Evolutionary conservation across 78 protist species (phyloP), one percentile per base, ranked within the genome.

Genomic region (Bigelowiella natans): DNA sequence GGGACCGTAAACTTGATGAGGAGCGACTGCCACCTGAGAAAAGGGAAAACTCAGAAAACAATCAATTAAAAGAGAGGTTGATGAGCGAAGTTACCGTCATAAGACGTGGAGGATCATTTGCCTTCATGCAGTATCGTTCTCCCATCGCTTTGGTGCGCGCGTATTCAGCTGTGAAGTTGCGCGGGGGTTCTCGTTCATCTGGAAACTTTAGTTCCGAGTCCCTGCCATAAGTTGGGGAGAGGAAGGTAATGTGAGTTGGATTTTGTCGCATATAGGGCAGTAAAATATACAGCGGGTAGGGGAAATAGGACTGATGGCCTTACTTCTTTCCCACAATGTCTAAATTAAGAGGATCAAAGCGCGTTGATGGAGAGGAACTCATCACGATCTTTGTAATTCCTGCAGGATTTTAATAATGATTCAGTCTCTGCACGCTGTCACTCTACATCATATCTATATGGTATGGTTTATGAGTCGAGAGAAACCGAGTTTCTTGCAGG

Each of bases 1-100:
- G 0, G 96, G 96, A 1, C 96, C 96, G 40, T 93, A 95, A 18
- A 51, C 73, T 51, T n/a, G 38, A 84, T 94, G 95, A 2, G 95
- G 95, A 1, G 94, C 94, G 1, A 94, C 92, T 2, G 94, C 1
- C 1, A 92, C 40, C 93, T 89, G 84, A 94, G 31, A 39, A 94
- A 0, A 11, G 39, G 92, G 26, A 85, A 88, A 37, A 37, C 0
- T 7, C 88, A 39, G 0, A 89, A 92, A 2, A 1, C 90, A 2
- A 2, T 26, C n/a, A 94, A 18, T n/a, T n/a, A n/a, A n/a, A n/a
- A n/a, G n/a, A n/a, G n/a, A n/a, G n/a, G n/a, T n/a, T n/a, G n/a
- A n/a, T n/a, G n/a, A n/a, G n/a, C n/a, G n/a, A n/a, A n/a, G n/a
- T n/a, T n/a, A n/a, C 18, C 73, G 73, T 51, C 73, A 51, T 51